These are phyloP conservation scores for Exsudoporus frostii DNA, from an alignment of 768 basidiomycete genomes.

Conservation along the genomic window DNA sequence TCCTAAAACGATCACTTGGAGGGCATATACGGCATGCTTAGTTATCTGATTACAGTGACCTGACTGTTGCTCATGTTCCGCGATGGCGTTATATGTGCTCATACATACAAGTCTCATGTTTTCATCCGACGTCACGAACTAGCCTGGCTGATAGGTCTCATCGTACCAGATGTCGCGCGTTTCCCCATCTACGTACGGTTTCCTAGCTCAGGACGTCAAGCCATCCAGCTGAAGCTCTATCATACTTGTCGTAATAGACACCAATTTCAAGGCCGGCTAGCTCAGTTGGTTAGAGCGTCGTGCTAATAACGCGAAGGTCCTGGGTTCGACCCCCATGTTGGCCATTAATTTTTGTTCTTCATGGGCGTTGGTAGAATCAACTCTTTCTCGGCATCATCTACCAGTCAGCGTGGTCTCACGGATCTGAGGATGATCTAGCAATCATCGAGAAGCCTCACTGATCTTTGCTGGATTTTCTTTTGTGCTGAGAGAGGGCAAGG, in stretches of 20 bases:
- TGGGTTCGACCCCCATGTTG: constrained; percentile 22
- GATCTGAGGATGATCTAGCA: neutral
- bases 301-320: constrained; percentile 48
- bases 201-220: neutral
- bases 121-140: neutral
- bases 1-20: neutral
- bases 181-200: neutral
- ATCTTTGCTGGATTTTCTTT: neutral
- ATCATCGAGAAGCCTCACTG: too few relatives aligned
- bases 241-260: too few relatives aligned
- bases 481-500: neutral
- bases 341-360: constrained; percentile 7
- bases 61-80: neutral
- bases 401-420: neutral
- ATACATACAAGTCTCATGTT: neutral
- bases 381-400: too few relatives aligned
- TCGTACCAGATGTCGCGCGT: neutral
- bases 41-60: neutral
- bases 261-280: constrained; percentile 61
- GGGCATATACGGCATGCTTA: neutral
- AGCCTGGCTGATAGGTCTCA: neutral
- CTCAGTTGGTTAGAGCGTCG: constrained; percentile 94
- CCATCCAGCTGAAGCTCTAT: too few relatives aligned
- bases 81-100: neutral
- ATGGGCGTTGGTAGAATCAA: too few relatives aligned